Evolutionary conservation across 1,139 yeast species (phyloP), one percentile per base, ranked within the genome.

Genomic region (Eremothecium gossypii): DNA sequence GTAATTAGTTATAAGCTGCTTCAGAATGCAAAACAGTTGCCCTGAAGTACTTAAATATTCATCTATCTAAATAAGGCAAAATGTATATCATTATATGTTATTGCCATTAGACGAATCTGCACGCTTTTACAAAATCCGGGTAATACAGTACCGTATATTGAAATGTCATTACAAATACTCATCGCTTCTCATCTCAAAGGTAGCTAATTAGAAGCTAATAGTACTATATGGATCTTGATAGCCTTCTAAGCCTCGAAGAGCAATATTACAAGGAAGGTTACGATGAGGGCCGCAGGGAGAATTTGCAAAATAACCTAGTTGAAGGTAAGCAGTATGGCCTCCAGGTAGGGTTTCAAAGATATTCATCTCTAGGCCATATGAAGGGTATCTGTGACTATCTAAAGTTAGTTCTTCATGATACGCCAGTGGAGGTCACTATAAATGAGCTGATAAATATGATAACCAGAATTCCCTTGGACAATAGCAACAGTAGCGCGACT

Each of bases 271-370:
- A 70, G 10, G 75, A 75, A 47, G 95, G 95, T 7, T 72, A 57
- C 47, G 53, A 57, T 30, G 76, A 74, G 41, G 82, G 81, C 0
- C 54, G 60, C 11, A 50, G 53, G 8, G 77, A 69, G 38, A 76
- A 77, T 0, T 68, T 67, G 40, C 54, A 60, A 40, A 80, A 79
- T 36, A 89, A 91, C 38, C 67, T 64, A 41, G 49, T 70, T 1
- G 94, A 83, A 58, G 95, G 95, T 1, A 78, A 77, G 51, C 84
- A 81, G 50, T 81, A 73, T 54, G 95, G 95, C 0, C 69, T 81
- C 41, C 93, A 84, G 54, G 80, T 86, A 0, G 93, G 87, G 0
- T 83, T 76, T 54, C 89, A 82, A 59, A 65, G 89, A 47, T 81
- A 72, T 51, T 53, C 79, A 10, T 61, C 81, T 0, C 58, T 83